Conservation (phyloP, 1,139 yeast genomes). For the Wickerhamiella pararugosa region DNA sequence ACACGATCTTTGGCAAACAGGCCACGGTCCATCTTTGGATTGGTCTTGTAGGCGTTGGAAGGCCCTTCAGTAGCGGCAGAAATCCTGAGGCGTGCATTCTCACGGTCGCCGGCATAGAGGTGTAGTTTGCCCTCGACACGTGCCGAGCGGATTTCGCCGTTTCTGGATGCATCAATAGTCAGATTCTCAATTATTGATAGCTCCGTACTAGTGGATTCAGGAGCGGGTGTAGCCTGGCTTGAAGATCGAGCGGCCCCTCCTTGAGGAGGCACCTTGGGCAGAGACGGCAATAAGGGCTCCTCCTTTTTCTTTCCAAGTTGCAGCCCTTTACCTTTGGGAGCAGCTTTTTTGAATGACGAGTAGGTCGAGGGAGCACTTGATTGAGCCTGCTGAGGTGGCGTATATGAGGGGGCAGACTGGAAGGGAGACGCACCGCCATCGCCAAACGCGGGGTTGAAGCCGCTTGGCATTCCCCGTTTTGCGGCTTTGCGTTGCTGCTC, state of each 20-base stretch:
- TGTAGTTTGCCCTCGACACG: conserved; percentile 88
- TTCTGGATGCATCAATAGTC: conserved; percentile 65
- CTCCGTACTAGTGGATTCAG: conserved; percentile 37
- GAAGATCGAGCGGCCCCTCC: background rate
- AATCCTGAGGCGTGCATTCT: conserved; percentile 50
- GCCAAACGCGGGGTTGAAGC: conserved; percentile 8
- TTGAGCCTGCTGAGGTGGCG: conserved; percentile 2
- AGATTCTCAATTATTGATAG: conserved; percentile 65
- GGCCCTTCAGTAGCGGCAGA: conserved; percentile 36
- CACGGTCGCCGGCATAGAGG: conserved; percentile 65
- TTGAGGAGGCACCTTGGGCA: conserved; percentile 16
- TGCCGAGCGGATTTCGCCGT: conserved; percentile 57
- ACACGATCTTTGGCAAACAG: conserved; percentile 42
- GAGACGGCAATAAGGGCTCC: conserved; percentile 13
- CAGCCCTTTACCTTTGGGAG: conserved; percentile 57
- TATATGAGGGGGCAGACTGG: conserved; percentile 3
- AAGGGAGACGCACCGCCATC: conserved; percentile 9
- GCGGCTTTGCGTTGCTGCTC: conserved; percentile 63
- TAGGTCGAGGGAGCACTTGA: background rate
- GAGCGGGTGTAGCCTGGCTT: conserved; percentile 1
- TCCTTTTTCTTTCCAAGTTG: conserved; percentile 58
- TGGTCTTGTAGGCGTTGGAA: conserved; percentile 71
- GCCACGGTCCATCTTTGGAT: conserved; percentile 83
- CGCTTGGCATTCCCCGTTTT: conserved; percentile 4
- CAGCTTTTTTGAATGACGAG: background rate